phyloP scores from a whole-genome alignment of 1,284 basidiomycete genomes.

The Boletus sp. region DNA sequence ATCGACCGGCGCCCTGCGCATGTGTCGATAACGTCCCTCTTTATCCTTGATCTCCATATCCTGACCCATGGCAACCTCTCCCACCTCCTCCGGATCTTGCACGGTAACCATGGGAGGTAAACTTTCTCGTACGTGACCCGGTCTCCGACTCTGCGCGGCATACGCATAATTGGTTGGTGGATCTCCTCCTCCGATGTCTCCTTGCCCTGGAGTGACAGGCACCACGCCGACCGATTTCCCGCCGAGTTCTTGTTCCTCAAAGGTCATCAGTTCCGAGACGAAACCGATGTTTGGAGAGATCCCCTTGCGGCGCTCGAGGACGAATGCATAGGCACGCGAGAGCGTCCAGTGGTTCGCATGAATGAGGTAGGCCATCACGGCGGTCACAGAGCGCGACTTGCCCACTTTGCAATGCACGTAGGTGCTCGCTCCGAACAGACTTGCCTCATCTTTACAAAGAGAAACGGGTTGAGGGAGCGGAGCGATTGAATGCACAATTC shows the following conservation, averaged over 20 bases:
- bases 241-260: slow-evolving; percentile 87
- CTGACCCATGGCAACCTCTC: slow-evolving; percentile 59
- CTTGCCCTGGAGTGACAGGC: slow-evolving; percentile 35
- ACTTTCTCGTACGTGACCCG: slow-evolving; percentile 68
- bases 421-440: slow-evolving; percentile 81
- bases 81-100: slow-evolving; percentile 29
- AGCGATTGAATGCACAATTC: slow-evolving; percentile 5
- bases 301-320: slow-evolving; percentile 84
- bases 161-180: slow-evolving; percentile 38
- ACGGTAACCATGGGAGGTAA: slow-evolving; percentile 60
- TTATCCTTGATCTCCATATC: slow-evolving; percentile 84
- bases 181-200: slow-evolving; percentile 17
- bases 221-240: slow-evolving; percentile 77
- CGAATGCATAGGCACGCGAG: slow-evolving; percentile 86
- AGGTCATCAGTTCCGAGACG: slow-evolving; percentile 95
- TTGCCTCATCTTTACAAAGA: slow-evolving; percentile 74
- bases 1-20: slow-evolving; percentile 79
- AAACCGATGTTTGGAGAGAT: slow-evolving; percentile 99
- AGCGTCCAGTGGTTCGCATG: slow-evolving; percentile 96
- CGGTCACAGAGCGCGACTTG: slow-evolving; percentile 94
- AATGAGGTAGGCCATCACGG: slow-evolving; percentile 96
- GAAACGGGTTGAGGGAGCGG: background rate
- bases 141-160: slow-evolving; percentile 47
- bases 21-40: slow-evolving; percentile 80
- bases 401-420: slow-evolving; percentile 98